Percentiles rank a stretch among this genome's conserved stretches.
Evolutionary conservation across 768 basidiomycete species (phyloP).

Genomic region (Butyriboletus loyo): DNA sequence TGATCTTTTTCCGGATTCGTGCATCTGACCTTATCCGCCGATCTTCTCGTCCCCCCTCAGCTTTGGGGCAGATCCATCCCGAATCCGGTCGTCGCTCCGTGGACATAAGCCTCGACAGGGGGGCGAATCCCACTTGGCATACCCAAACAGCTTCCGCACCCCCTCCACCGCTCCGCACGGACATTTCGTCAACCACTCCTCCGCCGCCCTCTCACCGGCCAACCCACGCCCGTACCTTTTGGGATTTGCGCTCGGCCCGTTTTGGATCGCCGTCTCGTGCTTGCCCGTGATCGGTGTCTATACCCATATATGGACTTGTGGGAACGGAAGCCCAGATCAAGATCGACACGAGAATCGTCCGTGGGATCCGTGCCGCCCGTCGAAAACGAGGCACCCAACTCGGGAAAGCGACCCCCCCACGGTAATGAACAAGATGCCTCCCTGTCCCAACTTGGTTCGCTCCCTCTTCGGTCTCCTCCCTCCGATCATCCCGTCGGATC

Average conservation of each 20-base stretch:
- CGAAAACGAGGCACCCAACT: constrained; percentile 1
- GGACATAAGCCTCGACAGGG: constrained; percentile 29
- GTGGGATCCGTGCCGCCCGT: neutral
- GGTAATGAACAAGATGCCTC: neutral
- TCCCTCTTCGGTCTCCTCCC: neutral
- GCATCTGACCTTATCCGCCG: constrained; percentile 35
- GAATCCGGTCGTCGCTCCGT: constrained; percentile 22
- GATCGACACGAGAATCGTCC: constrained; percentile 46
- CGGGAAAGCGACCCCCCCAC: neutral
- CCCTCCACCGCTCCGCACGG: constrained; percentile 27
- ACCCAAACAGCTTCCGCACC: too few species aligned
- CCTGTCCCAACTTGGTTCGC: neutral
- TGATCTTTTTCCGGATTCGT: constrained; percentile 32
- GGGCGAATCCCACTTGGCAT: constrained; percentile 15
- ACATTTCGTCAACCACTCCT: constrained; percentile 4
- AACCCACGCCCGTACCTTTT: neutral
- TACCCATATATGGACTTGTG: constrained; percentile 26
- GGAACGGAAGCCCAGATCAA: constrained; percentile 48
- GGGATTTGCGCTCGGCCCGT: constrained; percentile 23
- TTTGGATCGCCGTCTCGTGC: constrained; percentile 24
- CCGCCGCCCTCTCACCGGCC: too few species aligned
- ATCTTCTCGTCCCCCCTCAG: constrained; percentile 29
- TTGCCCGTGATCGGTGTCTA: neutral
- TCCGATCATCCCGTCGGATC: too few species aligned
- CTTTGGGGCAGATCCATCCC: constrained; percentile 27